Conservation (phyloP, 148 eudicot species). For the Suaeda aralocaspica region DNA sequence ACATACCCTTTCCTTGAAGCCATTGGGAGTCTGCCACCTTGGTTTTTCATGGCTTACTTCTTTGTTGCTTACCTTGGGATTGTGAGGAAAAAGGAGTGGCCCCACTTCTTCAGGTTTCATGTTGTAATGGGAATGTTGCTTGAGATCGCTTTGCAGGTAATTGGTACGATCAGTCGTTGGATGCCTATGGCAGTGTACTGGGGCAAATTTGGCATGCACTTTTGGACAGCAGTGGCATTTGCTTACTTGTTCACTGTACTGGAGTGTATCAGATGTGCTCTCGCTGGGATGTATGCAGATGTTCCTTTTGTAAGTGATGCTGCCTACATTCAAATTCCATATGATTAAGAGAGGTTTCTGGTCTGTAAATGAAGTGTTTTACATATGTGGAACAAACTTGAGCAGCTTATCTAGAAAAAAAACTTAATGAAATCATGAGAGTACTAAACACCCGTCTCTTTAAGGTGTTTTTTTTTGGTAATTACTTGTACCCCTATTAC, state of each 20-base stretch:
- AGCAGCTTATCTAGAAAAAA: neutral
- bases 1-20: conserved; percentile 62
- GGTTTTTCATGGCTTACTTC: conserved; percentile 75
- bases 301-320: conserved; percentile 77
- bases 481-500: neutral
- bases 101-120: conserved; percentile 91
- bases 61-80: conserved; percentile 64
- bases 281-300: conserved; percentile 84
- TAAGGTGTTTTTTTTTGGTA: neutral
- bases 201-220: conserved; percentile 83
- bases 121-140: conserved; percentile 79
- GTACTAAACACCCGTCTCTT: neutral
- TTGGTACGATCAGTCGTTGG: conserved; percentile 65
- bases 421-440: neutral
- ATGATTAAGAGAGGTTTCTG: conserved; percentile 9
- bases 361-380: neutral
- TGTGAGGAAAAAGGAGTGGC: conserved; percentile 86
- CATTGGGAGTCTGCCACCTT: conserved; percentile 58
- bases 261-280: conserved; percentile 61
- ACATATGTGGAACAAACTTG: neutral
- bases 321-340: conserved; percentile 62
- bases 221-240: conserved; percentile 66
- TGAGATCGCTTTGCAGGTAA: conserved; percentile 68
- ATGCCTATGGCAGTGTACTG: conserved; percentile 64
- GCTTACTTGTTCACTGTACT: conserved; percentile 58